Percentiles rank a stretch among this genome's conserved stretches.
Conservation (phyloP, 2,329 filamentous ascomycete genomes). For the Penicillium occitanis region DNA sequence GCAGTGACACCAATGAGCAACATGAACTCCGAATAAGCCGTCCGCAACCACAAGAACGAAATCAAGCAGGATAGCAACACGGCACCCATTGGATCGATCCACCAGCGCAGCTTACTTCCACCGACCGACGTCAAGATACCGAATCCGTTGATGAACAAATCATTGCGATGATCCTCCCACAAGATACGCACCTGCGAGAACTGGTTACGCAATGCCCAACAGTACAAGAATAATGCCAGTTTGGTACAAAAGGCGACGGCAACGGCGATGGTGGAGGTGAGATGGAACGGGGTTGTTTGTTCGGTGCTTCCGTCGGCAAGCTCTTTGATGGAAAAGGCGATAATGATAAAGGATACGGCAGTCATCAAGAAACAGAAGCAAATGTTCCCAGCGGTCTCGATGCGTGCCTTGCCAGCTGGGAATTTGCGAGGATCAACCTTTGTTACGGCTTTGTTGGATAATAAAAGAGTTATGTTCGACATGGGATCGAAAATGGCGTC, state of each 20-base stretch:
- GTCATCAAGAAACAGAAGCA: slow-evolving; percentile 97
- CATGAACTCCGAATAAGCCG: slow-evolving; percentile 85
- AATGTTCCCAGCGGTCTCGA: slow-evolving; percentile 95
- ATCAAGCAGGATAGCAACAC: slow-evolving; percentile 79
- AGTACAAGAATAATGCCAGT: slow-evolving; percentile 80
- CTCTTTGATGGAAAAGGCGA: slow-evolving; percentile 79
- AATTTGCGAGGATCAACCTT: slow-evolving; percentile 83
- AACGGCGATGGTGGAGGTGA: slow-evolving; percentile 83
- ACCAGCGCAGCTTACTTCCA: slow-evolving; percentile 85
- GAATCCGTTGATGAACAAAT: slow-evolving; percentile 93
- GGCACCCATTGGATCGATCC: slow-evolving; percentile 91
- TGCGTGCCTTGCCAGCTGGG: slow-evolving; percentile 86
- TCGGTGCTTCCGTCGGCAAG: slow-evolving; percentile 54
- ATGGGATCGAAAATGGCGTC: slow-evolving; percentile 92
- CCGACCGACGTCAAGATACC: slow-evolving; percentile 90
- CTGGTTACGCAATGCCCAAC: slow-evolving; percentile 84
- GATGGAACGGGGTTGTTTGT: slow-evolving; percentile 66
- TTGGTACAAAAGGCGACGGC: slow-evolving; percentile 82
- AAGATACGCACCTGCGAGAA: slow-evolving; percentile 90
- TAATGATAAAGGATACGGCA: slow-evolving; percentile 84
- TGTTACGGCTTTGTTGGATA: slow-evolving; percentile 84
- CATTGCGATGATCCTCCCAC: slow-evolving; percentile 96
- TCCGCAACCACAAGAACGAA: slow-evolving; percentile 75
- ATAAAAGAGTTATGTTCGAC: slow-evolving; percentile 81
- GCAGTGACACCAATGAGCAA: slow-evolving; percentile 87